Base-by-base conservation (phyloP, 768 basidiomycete genomes). In the Neoboletus magnificus region DNA sequence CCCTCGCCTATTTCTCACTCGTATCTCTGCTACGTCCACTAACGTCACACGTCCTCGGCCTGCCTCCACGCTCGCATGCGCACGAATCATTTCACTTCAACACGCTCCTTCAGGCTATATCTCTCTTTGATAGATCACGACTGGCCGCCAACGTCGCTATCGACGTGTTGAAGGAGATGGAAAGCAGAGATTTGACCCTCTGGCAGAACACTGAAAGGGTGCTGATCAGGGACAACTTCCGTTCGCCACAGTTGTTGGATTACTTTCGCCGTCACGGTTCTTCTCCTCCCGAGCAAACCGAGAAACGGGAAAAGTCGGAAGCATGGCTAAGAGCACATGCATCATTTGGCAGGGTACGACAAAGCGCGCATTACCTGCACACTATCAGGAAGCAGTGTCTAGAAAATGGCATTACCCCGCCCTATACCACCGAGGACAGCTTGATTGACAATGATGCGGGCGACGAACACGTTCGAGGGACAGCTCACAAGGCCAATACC, bases 1-100 rank as follows among this genome's bases (percentile, higher is more conserved):
- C 80, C 30, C 78, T 88, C 9, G 77, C 79, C 18, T 72, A 76
- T 11, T 80, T 80, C 59, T 76, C 75, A 23, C 73, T 86, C 25
- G 57, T 81, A 15, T 55, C 75, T 2, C 77, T 79, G 0, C 70
- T 86, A 44, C 77, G 74, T 16, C 72, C 71, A 15, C 60, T 85
- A 25, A 62, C 81, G 11, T 67, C 77, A 33, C 65, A 69, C 15
- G 77, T 83, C 55, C 68, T 82, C 23, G 58, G 56, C 30, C 71
- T 73, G 4, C 64, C 62, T 33, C 52, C 62, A 3, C 41, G 45
- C 20, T 37, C 55, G 29, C 61, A 64, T 11, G 43, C 48, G 10
- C 25, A 58, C 44, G 62, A 66, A 16, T 53, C 76, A 33, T 64
- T 70, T 39, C 48, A 74, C 54, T 84, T 79, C 71, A 86, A 86